Evolutionary conservation across 257 asterid genomes (phyloP), one percentile per base, ranked within the genome.

Genomic region (Voacanga thouarsii): DNA sequence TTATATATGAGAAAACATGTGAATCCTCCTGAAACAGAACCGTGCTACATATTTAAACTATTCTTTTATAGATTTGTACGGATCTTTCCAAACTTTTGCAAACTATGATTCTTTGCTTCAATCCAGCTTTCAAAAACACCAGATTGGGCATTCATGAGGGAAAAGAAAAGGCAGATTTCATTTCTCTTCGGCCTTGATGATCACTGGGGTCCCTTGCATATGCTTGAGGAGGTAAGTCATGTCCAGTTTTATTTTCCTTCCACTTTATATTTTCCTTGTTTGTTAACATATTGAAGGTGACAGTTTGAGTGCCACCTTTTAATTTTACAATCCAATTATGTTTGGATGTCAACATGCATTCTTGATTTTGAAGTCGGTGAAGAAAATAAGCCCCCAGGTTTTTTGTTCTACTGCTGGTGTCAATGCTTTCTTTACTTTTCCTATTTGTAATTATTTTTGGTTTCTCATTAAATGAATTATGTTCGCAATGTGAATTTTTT

Each of bases 171-270:
- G 75, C 88, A 86, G 82, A 74, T 92, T 57, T 89, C 96, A 26
- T 90, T 95, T 83, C 79, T 95, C 81, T 95, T 92, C 66, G 98
- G 99, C 49, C 75, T 51, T 49, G 91, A 91, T 43, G 98, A 95
- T 86, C 99, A 95, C 82, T 95, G 99, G 99, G 99, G 94, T 86
- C 98, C 99, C 55, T 65, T 90, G 84, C 92, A 88, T 77, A 63
- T 92, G 74, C 87, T 80, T 30, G 92, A 91, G 84, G 96, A 95
- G 99, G 98, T 94, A 90, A 81, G 7, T 77, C n/a, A 12, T 37
- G 55, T 24, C 33, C 18, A 39, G 73, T 47, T 21, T 19, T 11
- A 61, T 44, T n/a, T 69, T 51, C 26, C 41, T n/a, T 7, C 47
- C 28, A 68, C 21, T 39, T 39, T 19, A 30, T 67, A 37, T 16